Base-by-base conservation (phyloP, 2,329 filamentous ascomycete genomes). In the Tolypocladium inflatum region DNA sequence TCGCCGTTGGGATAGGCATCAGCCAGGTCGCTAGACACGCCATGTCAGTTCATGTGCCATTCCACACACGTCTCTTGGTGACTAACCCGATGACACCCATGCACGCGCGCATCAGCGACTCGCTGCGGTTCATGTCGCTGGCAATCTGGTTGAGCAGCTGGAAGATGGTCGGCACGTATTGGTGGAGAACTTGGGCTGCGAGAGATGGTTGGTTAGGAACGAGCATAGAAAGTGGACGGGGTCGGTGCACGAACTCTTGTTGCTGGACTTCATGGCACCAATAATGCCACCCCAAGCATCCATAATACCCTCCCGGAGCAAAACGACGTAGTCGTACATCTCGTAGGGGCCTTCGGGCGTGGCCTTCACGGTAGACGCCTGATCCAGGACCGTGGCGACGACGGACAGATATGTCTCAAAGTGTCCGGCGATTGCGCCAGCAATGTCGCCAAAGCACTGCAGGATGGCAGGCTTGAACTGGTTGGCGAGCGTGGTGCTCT, bases 281-380 rank as follows among this genome's bases (percentile, higher is more conserved):
- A 99, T 91, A 64, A 96, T 94, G 64, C 94, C 94, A 67, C 92
- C 91, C 92, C 95, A 99, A 39, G 94, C 94, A 80, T 99, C 94
- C 88, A 97, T 96, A 65, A 99, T 97, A 65, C 93, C 94, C 71
- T 99, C 95, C 57, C 94, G 88, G 54, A 99, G 82, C 23, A 92
- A 96, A 63, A 96, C 85, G 65, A 99, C 88, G 71, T 99, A 99
- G 74, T 97, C 93, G 59, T 92, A 87, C 89, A 97, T 96, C 75
- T 99, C 94, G 66, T 92, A 94, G 55, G 89, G 89, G 59, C 89
- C 87, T 64, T 97, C 91, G 35, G 86, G 81, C 58, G 85, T 85
- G 48, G 90, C 84, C 38, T 87, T 89, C 58, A 99, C 91, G 51
- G 82, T 86, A 21, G 91, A 89, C 58, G 94, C 94, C 73, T 97